A percentile compares a stretch with the other conserved stretches of the same genome.
phyloP scores from a whole-genome alignment of 177 flowering plant genomes.

The Vitis hybrid region DNA sequence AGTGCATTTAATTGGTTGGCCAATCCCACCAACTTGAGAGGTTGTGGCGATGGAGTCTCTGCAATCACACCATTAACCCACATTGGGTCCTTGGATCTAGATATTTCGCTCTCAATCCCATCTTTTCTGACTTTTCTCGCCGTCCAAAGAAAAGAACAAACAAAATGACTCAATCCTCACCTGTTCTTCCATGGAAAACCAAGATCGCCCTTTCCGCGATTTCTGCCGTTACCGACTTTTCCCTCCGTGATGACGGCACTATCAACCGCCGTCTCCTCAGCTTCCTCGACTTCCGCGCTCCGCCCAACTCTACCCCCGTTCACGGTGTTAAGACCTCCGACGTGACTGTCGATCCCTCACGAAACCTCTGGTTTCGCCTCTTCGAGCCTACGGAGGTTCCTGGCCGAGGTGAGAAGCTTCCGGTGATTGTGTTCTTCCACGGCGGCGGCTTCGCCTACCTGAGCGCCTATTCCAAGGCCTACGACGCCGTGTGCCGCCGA shows the following conservation, averaged over 20 bases:
- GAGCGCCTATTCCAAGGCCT: conserved; percentile 16
- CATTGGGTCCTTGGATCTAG: too few relatives aligned
- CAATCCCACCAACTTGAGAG: too few relatives aligned
- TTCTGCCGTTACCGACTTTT: conserved; percentile 13
- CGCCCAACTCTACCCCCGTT: conserved; percentile 22
- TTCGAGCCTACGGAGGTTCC: conserved; percentile 22
- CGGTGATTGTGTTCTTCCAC: conserved; percentile 41
- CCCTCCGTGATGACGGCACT: conserved; percentile 24
- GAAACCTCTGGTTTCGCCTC: conserved; percentile 41
- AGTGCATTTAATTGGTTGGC: too few relatives aligned
- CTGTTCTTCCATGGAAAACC: conserved; percentile 26
- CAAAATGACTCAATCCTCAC: not conserved
- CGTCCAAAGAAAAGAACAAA: too few relatives aligned
- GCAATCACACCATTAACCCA: too few relatives aligned
- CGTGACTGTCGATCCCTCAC: conserved; percentile 26
- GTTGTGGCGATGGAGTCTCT: too few relatives aligned
- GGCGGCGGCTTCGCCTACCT: conserved; percentile 41
- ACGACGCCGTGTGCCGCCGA: conserved; percentile 30
- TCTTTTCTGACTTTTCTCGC: not conserved
- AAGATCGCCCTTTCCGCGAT: conserved; percentile 5
- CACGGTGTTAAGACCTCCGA: conserved; percentile 32
- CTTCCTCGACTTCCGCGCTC: conserved; percentile 18
- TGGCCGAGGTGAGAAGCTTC: conserved; percentile 9
- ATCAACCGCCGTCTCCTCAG: conserved; percentile 32
- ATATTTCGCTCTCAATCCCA: not conserved